Conservation (phyloP, 129 eudicot species). For the Kitagawia praeruptora region DNA sequence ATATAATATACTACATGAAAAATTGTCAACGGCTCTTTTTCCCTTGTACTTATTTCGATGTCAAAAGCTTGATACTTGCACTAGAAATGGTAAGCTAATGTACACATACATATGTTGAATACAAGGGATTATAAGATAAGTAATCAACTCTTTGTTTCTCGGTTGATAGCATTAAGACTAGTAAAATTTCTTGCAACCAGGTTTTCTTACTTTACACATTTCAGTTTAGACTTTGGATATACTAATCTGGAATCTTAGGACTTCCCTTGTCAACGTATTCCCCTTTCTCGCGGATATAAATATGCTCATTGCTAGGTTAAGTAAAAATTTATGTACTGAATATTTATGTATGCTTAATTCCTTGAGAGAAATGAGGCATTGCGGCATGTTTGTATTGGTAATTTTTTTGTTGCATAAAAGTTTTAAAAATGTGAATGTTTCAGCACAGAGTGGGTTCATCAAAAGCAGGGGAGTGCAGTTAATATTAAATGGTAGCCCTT, state of each 20-base stretch:
- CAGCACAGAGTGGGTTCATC: slow-evolving; percentile 29
- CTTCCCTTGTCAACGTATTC: not conserved
- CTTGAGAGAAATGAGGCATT: slow-evolving; percentile 17
- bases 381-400: slow-evolving; percentile 8
- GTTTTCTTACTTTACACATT: not conserved
- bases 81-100: not conserved
- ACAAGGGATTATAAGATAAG: not conserved
- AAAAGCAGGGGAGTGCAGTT: slow-evolving; percentile 33
- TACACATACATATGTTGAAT: not conserved
- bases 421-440: not conserved
- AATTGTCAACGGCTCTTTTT: not conserved
- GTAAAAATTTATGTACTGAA: not conserved
- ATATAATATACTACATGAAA: not conserved
- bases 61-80: not conserved
- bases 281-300: not conserved
- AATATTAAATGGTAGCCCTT: slow-evolving; percentile 37
- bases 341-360: slow-evolving; percentile 5
- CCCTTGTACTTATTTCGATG: not conserved
- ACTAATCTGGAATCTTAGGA: not conserved
- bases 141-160: not conserved
- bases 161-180: not conserved
- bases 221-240: not conserved
- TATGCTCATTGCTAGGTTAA: not conserved
- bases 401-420: slow-evolving; percentile 14
- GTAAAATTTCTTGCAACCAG: not conserved